Evolutionary conservation across 225 moss, liverwort and hornwort species (phyloP).

Genomic region (Bryoerythrophyllum caledonicum): DNA sequence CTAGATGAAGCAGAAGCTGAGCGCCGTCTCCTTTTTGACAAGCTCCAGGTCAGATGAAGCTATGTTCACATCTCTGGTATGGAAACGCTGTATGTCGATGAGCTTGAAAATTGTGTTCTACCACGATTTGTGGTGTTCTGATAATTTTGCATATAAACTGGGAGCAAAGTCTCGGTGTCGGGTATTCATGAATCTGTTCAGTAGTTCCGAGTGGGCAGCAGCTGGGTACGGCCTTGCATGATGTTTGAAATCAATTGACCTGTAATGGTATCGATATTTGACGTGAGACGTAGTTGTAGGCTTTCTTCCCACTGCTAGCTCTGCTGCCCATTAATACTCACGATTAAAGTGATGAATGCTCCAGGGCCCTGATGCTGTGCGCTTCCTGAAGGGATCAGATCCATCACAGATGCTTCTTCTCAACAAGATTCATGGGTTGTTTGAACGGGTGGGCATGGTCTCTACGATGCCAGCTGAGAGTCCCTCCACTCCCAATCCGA

Average conservation of each 20-base stretch:
- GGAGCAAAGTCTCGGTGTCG: not conserved
- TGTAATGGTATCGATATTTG: not conserved
- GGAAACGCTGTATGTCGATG: constrained; percentile 11
- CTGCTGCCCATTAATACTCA: constrained; percentile 18
- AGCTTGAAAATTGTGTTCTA: constrained; percentile 12
- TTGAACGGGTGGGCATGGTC: constrained; percentile 71
- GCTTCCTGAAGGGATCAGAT: constrained; percentile 57
- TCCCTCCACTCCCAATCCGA: constrained; percentile 49
- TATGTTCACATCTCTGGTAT: constrained; percentile 18
- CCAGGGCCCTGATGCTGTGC: constrained; percentile 67
- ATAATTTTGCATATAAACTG: not conserved
- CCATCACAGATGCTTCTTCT: constrained; percentile 70
- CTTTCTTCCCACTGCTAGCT: not conserved
- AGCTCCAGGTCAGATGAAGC: constrained; percentile 59
- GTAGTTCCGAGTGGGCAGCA: constrained; percentile 3
- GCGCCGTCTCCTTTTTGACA: constrained; percentile 69
- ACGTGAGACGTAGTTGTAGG: not conserved
- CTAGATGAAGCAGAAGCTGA: constrained; percentile 73
- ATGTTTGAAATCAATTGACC: not conserved
- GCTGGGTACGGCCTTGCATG: not conserved
- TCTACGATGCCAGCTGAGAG: constrained; percentile 60
- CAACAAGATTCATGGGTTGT: constrained; percentile 67
- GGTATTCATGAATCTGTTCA: not conserved
- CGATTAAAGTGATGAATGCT: constrained; percentile 27
- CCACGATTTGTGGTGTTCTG: not conserved